These are phyloP conservation scores for Phlebiopsis gigantea DNA, from an alignment of 768 basidiomycete genomes.

Conservation along the genomic window DNA sequence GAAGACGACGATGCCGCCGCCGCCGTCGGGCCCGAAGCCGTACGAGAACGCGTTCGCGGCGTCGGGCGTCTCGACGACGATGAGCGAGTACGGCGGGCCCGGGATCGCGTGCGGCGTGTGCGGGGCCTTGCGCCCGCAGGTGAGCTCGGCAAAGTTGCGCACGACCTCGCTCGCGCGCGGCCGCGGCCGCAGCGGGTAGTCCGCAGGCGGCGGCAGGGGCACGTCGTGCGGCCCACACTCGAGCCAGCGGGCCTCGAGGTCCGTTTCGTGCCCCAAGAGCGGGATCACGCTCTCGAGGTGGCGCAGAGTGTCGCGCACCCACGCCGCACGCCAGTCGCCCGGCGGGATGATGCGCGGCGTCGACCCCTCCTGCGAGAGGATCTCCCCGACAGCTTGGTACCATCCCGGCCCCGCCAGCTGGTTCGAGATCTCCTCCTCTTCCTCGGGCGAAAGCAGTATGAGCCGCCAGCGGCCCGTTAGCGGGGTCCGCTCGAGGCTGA, in stretches of 20 bases:
- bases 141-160: slow-evolving; percentile 46
- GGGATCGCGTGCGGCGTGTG: slow-evolving; percentile 53
- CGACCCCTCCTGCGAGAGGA: slow-evolving; percentile 59
- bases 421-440: slow-evolving; percentile 84
- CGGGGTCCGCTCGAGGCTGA: slow-evolving; percentile 60
- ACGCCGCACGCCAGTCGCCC: slow-evolving; percentile 84
- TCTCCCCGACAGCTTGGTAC: slow-evolving; percentile 78
- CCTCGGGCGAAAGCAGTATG: slow-evolving; percentile 86
- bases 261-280: slow-evolving; percentile 52
- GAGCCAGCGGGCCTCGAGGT: slow-evolving; percentile 52
- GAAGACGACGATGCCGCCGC: slow-evolving; percentile 91
- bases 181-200: slow-evolving; percentile 78
- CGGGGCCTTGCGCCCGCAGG: slow-evolving; percentile 38
- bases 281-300: slow-evolving; percentile 74
- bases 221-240: slow-evolving; percentile 41
- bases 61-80: slow-evolving; percentile 84
- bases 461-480: slow-evolving; percentile 89
- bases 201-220: slow-evolving; percentile 76
- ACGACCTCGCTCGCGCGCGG: slow-evolving; percentile 73
- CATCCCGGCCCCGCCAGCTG: slow-evolving; percentile 82
- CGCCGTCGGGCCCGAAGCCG: slow-evolving; percentile 89
- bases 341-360: slow-evolving; percentile 58
- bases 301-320: slow-evolving; percentile 80
- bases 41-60: slow-evolving; percentile 91
- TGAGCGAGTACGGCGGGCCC: slow-evolving; percentile 85